Percentiles rank a stretch among this genome's conserved stretches.
These are phyloP conservation scores for Halophytophthora polymorphica DNA, from an alignment of 352 stramenopile species.

Conservation along the genomic window DNA sequence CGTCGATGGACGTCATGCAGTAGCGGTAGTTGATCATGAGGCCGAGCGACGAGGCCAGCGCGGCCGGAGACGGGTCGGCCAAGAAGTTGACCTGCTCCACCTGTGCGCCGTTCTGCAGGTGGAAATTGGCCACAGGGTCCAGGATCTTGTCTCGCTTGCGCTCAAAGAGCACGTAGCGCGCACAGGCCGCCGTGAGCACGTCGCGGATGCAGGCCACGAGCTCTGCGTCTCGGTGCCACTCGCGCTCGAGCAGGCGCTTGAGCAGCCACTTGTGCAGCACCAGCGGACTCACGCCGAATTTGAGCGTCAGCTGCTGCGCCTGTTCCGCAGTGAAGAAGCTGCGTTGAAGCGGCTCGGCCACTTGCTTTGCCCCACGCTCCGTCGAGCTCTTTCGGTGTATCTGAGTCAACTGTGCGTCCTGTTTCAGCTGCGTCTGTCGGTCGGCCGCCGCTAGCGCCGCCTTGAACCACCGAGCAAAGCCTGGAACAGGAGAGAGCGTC, in stretches of 20 bases:
- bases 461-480: constrained; percentile 72
- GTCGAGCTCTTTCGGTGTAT: too few species aligned
- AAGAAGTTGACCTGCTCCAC: constrained; percentile 86
- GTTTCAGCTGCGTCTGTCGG: constrained; percentile 16
- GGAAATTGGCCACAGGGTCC: constrained; percentile 82
- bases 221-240: constrained; percentile 49
- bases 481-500: constrained; percentile 77
- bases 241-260: constrained; percentile 39
- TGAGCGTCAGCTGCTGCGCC: constrained; percentile 43
- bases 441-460: constrained; percentile 29
- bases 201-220: constrained; percentile 49
- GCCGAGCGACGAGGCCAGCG: constrained; percentile 42
- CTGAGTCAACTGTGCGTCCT: constrained; percentile 5
- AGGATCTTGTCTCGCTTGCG: constrained; percentile 74
- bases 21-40: constrained; percentile 91
- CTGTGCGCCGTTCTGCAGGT: constrained; percentile 82
- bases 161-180: constrained; percentile 80
- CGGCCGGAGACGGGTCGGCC: constrained; percentile 52
- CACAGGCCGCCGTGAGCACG: constrained; percentile 56
- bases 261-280: constrained; percentile 70
- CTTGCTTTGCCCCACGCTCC: background rate
- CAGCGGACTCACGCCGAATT: constrained; percentile 55
- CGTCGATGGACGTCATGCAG: constrained; percentile 75
- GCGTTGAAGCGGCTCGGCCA: constrained; percentile 22
- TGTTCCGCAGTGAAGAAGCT: constrained; percentile 55